Evolutionary conservation across 495 filamentous ascomycete species (phyloP).

Genomic region (Lasiosphaeria hispida): DNA sequence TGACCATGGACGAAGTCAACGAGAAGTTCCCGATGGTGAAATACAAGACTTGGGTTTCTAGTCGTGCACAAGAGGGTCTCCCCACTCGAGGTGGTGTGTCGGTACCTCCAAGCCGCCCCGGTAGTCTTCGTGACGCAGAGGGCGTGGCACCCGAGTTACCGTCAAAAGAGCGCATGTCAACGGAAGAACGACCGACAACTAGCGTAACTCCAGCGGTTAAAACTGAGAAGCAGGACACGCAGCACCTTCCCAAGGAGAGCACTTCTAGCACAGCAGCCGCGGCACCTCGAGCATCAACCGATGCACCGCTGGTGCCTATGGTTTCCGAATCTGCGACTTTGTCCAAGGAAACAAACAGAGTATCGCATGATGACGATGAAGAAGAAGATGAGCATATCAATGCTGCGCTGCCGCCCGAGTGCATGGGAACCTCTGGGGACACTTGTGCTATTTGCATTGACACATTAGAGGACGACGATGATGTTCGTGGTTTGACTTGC

Average conservation of each 20-base stretch:
- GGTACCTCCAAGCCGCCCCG: constrained; percentile 66
- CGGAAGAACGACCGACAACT: constrained; percentile 32
- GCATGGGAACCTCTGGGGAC: constrained; percentile 84
- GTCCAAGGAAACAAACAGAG: constrained; percentile 30
- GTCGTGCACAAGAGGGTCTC: constrained; percentile 77
- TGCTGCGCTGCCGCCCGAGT: constrained; percentile 74
- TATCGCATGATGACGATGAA: constrained; percentile 56
- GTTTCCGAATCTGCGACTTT: constrained; percentile 19
- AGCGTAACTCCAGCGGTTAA: constrained; percentile 28
- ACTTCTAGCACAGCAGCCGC: constrained; percentile 29
- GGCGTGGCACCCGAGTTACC: constrained; percentile 46
- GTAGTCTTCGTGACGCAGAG: constrained; percentile 63
- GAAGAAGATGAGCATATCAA: constrained; percentile 87
- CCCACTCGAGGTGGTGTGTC: constrained; percentile 82
- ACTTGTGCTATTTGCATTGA: constrained; percentile 97
- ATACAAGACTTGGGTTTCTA: constrained; percentile 91
- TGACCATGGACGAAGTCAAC: constrained; percentile 99
- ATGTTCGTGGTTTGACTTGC: constrained; percentile 89
- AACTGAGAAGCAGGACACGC: constrained; percentile 24
- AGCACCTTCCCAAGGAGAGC: constrained; percentile 32
- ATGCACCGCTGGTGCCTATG: constrained; percentile 17
- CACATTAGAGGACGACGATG: constrained; percentile 88
- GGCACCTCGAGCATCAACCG: constrained; percentile 17
- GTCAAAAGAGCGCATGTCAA: constrained; percentile 36
- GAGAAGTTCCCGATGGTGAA: constrained; percentile 92